Evolutionary conservation across 2,329 filamentous ascomycete genomes (phyloP).

Genomic region (Claviceps sp.): DNA sequence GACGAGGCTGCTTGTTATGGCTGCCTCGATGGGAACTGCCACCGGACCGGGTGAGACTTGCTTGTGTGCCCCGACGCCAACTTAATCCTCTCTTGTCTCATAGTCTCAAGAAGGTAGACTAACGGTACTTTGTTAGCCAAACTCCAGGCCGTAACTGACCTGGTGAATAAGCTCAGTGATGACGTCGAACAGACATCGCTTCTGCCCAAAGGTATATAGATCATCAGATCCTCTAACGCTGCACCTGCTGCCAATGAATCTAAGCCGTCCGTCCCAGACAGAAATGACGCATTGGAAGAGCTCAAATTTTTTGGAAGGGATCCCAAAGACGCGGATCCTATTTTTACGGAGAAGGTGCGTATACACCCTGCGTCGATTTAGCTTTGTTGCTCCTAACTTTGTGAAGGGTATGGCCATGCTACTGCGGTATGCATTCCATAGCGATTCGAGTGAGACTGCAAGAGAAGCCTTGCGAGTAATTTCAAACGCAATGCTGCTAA

Average conservation of each 20-base stretch:
- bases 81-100: constrained; percentile 5
- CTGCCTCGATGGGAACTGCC: constrained; percentile 17
- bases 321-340: constrained; percentile 58
- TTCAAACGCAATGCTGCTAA: constrained; percentile 57
- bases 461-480: constrained; percentile 70
- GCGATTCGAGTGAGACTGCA: constrained; percentile 46
- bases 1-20: constrained; percentile 10
- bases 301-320: constrained; percentile 58
- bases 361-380: background rate
- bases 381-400: constrained; percentile 2
- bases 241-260: background rate
- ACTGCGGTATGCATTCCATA: constrained; percentile 59
- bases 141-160: constrained; percentile 49
- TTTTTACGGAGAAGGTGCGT: constrained; percentile 66
- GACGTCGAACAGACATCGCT: constrained; percentile 51
- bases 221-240: background rate
- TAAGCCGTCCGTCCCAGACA: constrained; percentile 33
- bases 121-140: constrained; percentile 37
- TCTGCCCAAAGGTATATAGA: constrained; percentile 50
- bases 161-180: constrained; percentile 47
- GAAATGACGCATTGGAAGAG: constrained; percentile 47
- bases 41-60: constrained; percentile 29
- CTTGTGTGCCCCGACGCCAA: background rate
- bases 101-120: background rate
- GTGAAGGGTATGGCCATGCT: constrained; percentile 61